These are phyloP conservation scores for Nemania serpens DNA, from an alignment of 2,329 filamentous ascomycete genomes.

Conservation along the genomic window DNA sequence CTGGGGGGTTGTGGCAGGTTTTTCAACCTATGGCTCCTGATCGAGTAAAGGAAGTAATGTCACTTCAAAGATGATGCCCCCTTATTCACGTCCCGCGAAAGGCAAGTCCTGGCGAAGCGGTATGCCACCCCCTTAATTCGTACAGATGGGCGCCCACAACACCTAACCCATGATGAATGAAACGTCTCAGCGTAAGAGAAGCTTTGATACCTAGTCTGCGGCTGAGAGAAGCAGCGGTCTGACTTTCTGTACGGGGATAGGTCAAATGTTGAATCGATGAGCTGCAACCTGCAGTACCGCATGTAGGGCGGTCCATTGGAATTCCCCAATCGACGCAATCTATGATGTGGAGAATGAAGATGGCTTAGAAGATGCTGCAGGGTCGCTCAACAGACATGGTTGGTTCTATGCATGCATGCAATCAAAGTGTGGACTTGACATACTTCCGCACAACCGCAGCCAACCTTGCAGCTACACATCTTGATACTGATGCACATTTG, in stretches of 20 bases:
- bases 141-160: not conserved
- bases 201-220: not conserved
- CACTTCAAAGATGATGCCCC: conserved; percentile 2
- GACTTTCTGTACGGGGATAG: not conserved
- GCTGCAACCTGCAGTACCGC: not conserved
- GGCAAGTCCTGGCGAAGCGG: not conserved
- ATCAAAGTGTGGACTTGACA: not conserved
- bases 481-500: not conserved
- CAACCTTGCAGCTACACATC: not conserved
- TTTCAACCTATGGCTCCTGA: not conserved
- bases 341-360: conserved; percentile 12
- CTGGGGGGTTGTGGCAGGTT: not conserved
- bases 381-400: not conserved
- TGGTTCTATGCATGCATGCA: not conserved
- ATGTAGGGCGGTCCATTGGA: not conserved
- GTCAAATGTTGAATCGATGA: not conserved
- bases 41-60: not conserved
- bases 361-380: not conserved
- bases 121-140: not conserved
- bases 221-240: not conserved
- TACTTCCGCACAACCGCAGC: not conserved
- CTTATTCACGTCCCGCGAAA: not conserved
- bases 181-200: not conserved
- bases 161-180: not conserved
- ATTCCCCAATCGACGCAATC: conserved; percentile 7